Conservation (phyloP, 1,139 yeast species). For the Blastobotrys indianensis region DNA sequence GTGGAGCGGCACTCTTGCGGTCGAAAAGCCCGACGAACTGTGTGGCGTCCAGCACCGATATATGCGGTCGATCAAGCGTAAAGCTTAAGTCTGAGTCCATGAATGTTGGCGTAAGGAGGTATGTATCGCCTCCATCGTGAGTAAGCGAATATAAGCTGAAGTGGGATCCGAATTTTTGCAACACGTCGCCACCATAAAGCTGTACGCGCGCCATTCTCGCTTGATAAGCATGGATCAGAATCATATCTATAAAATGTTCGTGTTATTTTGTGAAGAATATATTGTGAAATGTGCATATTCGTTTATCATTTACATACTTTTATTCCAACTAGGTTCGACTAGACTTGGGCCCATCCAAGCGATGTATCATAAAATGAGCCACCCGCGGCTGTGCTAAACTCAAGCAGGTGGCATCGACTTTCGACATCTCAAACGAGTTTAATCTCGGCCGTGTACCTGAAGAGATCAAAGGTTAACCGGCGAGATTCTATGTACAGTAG, state of each 20-base stretch:
- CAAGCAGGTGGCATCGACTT: background rate
- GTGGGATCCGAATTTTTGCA: background rate
- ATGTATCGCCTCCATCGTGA: background rate
- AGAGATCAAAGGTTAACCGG: too few species aligned
- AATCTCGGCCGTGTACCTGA: too few species aligned
- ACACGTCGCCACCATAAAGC: background rate
- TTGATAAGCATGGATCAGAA: too few species aligned
- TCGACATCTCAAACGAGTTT: too few species aligned
- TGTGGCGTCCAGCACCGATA: constrained; percentile 9
- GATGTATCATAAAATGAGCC: too few species aligned
- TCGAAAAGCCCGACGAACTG: constrained; percentile 4
- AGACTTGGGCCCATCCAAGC: too few species aligned
- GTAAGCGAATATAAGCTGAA: background rate
- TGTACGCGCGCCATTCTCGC: background rate
- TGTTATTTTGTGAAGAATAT: too few species aligned
- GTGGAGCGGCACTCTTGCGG: background rate
- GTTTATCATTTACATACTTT: too few species aligned
- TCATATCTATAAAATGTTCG: too few species aligned
- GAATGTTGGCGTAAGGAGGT: background rate
- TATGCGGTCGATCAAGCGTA: constrained; percentile 19
- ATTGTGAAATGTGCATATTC: too few species aligned
- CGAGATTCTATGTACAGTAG: too few species aligned
- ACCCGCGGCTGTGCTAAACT: background rate
- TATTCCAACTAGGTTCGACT: too few species aligned
- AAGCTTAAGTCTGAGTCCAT: constrained; percentile 22